phyloP scores from a whole-genome alignment of 164 flowering plant species.

The Piper betle region DNA sequence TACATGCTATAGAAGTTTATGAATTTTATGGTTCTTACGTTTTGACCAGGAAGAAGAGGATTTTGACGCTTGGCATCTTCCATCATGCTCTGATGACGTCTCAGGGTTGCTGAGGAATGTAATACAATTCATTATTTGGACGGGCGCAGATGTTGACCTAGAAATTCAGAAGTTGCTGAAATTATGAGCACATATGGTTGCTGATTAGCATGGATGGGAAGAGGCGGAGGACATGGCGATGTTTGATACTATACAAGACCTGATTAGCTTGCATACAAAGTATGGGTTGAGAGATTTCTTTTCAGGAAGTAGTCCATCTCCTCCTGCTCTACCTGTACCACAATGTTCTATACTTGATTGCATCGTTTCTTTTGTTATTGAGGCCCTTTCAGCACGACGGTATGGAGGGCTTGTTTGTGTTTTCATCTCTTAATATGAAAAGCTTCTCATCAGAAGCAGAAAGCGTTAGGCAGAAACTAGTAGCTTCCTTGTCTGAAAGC shows the following conservation, averaged over 20 bases:
- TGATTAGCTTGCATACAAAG: conserved; percentile 30
- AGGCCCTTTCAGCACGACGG: conserved; percentile 56
- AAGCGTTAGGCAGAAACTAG: conserved; percentile 46
- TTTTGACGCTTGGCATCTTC: conserved; percentile 16
- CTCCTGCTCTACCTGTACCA: conserved; percentile 69
- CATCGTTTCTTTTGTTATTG: conserved; percentile 42
- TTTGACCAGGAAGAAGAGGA: conserved; percentile 26
- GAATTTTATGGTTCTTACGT: not conserved
- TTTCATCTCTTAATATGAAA: conserved; percentile 47
- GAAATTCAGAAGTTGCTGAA: conserved; percentile 39
- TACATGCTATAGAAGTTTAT: not conserved
- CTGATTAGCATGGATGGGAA: conserved; percentile 86
- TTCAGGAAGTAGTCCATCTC: conserved; percentile 26
- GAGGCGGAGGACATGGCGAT: conserved; percentile 32
- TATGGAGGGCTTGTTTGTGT: conserved; percentile 62
- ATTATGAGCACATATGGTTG: conserved; percentile 58
- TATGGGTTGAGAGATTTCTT: conserved; percentile 37
- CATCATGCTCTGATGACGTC: conserved; percentile 49
- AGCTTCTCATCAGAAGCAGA: conserved; percentile 34
- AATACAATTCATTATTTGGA: conserved; percentile 28
- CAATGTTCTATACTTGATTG: conserved; percentile 47
- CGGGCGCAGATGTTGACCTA: conserved; percentile 24
- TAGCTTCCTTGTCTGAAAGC: conserved; percentile 31
- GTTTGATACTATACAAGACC: conserved; percentile 42
- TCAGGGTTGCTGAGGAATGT: conserved; percentile 46